phyloP scores from a whole-genome alignment of 495 filamentous ascomycete species.

The Penicillium paxilli region DNA sequence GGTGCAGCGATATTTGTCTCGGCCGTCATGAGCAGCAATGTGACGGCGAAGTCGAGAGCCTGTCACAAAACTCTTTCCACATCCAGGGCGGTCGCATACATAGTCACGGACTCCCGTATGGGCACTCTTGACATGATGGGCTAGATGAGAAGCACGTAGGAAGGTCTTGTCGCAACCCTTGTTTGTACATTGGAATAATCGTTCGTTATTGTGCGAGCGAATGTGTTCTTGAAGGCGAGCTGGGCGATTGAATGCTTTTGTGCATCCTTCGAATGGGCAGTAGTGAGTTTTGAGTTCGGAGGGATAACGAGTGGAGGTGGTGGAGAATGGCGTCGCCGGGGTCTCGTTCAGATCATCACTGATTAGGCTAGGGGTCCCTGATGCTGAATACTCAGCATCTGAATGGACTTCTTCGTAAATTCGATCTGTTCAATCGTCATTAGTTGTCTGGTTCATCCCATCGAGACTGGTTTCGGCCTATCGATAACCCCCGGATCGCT shows the following conservation, averaged over 20 bases:
- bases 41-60: conserved; percentile 71
- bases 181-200: conserved; percentile 68
- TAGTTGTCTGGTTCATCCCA: not conserved
- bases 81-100: conserved; percentile 67
- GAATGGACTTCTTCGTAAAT: conserved; percentile 45
- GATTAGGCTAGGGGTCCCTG: conserved; percentile 26
- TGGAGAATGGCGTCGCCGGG: conserved; percentile 53
- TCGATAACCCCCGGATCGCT: conserved; percentile 1
- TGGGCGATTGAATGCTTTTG: conserved; percentile 84
- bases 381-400: conserved; percentile 36
- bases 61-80: conserved; percentile 78
- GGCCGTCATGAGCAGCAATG: conserved; percentile 64
- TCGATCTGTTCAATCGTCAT: conserved; percentile 26
- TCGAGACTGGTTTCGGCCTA: conserved; percentile 3
- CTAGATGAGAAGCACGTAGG: conserved; percentile 75
- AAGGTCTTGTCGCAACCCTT: conserved; percentile 78
- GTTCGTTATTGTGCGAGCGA: conserved; percentile 76
- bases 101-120: conserved; percentile 73
- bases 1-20: conserved; percentile 68
- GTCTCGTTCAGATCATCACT: conserved; percentile 47
- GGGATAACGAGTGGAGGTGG: conserved; percentile 56
- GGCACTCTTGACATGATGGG: conserved; percentile 76
- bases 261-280: conserved; percentile 69
- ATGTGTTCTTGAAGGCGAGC: conserved; percentile 77
- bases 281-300: conserved; percentile 71